Base-by-base conservation (phyloP, 2,329 filamentous ascomycete species). In the Cladosporium sphaerospermum region DNA sequence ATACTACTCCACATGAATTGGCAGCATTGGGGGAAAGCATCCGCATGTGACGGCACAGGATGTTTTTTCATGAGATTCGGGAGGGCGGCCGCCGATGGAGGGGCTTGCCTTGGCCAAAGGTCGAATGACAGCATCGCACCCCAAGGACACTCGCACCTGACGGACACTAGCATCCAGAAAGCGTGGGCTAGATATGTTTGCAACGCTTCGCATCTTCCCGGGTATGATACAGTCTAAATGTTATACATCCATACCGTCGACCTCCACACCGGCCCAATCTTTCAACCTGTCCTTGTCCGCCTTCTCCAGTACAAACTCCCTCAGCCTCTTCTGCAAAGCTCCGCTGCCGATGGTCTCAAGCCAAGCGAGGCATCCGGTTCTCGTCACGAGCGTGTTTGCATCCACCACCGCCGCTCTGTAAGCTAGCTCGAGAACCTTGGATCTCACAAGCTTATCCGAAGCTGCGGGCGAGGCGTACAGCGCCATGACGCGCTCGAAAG, bases 351-450 rank as follows among this genome's bases (percentile, higher is more conserved):
- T 73, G 69, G 80, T 78, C 54, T 85, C 78, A 8, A 92, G 75
- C 90, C 89, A 95, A 59, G 80, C 84, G 50, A 92, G 67, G 16
- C 87, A 73, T 13, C 87, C 88, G 41, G 85, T 84, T 53, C 90
- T 77, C 1, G 89, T 95, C 36, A 89, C 78, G 43, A 95, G 74
- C n/a, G 86, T 92, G 4, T 84, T 88, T 1, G 80, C 83, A 31
- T 83, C 79, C 32, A 91, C 80, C 43, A 77, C 78, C 0, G 82
- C 83, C 2, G 84, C 83, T 39, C 85, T 78, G 62, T 84, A 85
- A 13, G 95, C 56, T 11, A 84, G 59, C 56, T 77, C 74, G 10
- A 82, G 60, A 18, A 93, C 77, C 64, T 84, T 82, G 50, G 80
- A 81, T 54, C 82, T 81, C 13, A 85, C 73, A 5, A 34, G 23